phyloP scores from a whole-genome alignment of 2,329 filamentous ascomycete species.

The Cryoendolithus antarcticus region DNA sequence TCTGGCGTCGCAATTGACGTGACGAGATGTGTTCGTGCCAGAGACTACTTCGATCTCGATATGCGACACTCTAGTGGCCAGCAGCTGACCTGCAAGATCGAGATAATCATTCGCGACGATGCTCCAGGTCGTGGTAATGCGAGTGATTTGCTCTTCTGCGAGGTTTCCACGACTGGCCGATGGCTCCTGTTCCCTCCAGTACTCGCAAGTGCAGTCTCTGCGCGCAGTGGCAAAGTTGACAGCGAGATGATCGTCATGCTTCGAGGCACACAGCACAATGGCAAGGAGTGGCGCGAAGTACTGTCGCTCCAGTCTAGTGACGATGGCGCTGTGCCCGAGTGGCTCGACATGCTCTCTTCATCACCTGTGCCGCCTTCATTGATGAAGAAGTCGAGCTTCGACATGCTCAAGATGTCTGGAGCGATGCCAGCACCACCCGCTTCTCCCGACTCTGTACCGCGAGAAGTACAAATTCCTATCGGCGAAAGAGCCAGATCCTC shows the following conservation, averaged over 20 bases:
- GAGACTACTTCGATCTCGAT: conserved; percentile 80
- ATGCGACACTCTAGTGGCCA: conserved; percentile 82
- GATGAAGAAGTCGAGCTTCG: conserved; percentile 42
- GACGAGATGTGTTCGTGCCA: conserved; percentile 70
- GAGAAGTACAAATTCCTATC: conserved; percentile 49
- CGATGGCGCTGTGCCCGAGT: conserved; percentile 68
- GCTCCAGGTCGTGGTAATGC: conserved; percentile 50
- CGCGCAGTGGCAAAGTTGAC: conserved; percentile 57
- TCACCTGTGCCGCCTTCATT: conserved; percentile 46
- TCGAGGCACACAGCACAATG: conserved; percentile 51
- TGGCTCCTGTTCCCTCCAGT: conserved; percentile 92
- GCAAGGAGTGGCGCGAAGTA: conserved; percentile 69
- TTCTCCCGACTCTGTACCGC: conserved; percentile 23
- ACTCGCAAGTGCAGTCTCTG: conserved; percentile 60
- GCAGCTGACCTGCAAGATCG: conserved; percentile 75
- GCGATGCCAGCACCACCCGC: conserved; percentile 7
- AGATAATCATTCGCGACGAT: conserved; percentile 76
- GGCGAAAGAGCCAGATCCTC: conserved; percentile 41
- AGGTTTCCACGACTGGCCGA: conserved; percentile 62
- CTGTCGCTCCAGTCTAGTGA: conserved; percentile 65
- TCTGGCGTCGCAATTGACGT: conserved; percentile 60
- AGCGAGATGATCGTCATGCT: conserved; percentile 79
- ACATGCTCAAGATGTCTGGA: conserved; percentile 18
- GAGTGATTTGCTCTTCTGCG: conserved; percentile 84
- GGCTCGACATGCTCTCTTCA: conserved; percentile 69